Evolutionary conservation across 2,329 filamentous ascomycete genomes (phyloP), one percentile per base, ranked within the genome.

Genomic region (Elsinoe perseae): DNA sequence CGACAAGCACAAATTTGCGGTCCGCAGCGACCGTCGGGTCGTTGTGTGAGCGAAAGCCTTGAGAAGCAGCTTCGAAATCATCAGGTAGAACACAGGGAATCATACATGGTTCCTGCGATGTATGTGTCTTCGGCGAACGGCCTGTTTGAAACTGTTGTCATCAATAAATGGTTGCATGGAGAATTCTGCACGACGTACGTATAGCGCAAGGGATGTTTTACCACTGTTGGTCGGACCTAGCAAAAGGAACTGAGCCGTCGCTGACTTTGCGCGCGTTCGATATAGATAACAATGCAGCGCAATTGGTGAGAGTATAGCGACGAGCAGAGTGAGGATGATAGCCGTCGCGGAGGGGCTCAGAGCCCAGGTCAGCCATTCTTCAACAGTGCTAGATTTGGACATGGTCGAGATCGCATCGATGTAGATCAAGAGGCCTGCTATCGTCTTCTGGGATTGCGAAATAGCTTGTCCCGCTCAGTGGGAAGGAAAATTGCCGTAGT

Each of bases 121-220:
- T 84, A 68, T 86, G 83, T 9, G 82, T 85, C 50, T 68, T 64
- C 38, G 73, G 66, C 25, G 72, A 66, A 12, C 79, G 75, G 62
- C 82, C 79, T 69, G 81, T 80, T 65, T 84, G 75, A 50, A 75
- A 70, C 75, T 77, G 64, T 14, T 40, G 14, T 12, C 1, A 20
- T 59, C 43, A 58, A 56, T 32, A 3, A 23, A 3, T n/a, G 42
- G 6, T 4, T 25, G 1, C 20, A 14, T 2, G 7, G 7, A 7
- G 14, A 38, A 21, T 25, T 16, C 4, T 50, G 40, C 56, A 52
- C 8, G 23, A 44, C 40, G 57, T 76, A 87, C 84, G 63, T 93
- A 79, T 20, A 89, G 90, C n/a, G 90, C 74, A 30, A 97, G 82
- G 7, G 87, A 81, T 0, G 93, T 97, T 76, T 97, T 98, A 65